Percentiles rank a stretch among this genome's conserved stretches.
Evolutionary conservation across 768 basidiomycete species (phyloP).

Genomic region (Lentinula lateritia): DNA sequence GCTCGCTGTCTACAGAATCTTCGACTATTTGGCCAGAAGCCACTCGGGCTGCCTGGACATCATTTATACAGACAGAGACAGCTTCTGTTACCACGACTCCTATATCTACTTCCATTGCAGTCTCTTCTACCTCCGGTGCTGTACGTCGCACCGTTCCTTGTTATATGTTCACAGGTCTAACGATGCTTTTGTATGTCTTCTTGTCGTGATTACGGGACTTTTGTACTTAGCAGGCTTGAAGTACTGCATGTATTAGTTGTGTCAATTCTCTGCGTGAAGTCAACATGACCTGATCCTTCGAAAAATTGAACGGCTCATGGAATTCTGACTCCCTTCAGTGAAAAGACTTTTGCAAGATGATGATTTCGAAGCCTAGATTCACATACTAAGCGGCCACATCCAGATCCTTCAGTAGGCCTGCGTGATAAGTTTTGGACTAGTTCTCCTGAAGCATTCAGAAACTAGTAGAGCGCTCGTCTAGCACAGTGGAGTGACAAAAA

Average conservation of each 20-base stretch:
- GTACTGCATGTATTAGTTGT: neutral
- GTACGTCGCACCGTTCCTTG: neutral
- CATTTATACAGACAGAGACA: constrained; percentile 35
- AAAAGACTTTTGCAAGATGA: too few species aligned
- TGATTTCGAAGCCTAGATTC: too few species aligned
- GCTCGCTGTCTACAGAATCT: constrained; percentile 36
- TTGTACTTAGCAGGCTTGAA: neutral
- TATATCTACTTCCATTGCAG: neutral
- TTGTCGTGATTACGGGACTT: neutral
- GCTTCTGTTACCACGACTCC: neutral
- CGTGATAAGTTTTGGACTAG: too few species aligned
- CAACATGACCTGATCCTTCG: neutral
- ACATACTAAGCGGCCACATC: too few species aligned
- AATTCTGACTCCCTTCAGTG: too few species aligned
- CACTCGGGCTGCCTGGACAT: constrained; percentile 52
- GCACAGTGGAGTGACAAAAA: too few species aligned
- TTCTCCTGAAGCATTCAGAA: too few species aligned
- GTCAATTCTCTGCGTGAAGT: neutral
- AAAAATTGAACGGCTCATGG: neutral
- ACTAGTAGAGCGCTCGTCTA: too few species aligned
- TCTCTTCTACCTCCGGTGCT: neutral
- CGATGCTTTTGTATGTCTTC: neutral
- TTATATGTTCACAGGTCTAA: neutral
- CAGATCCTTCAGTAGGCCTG: too few species aligned
- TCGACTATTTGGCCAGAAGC: constrained; percentile 50